Evolutionary conservation across 192 early-diverging fungal genomes (phyloP).

Genomic region (Paraglomus brasilianum): DNA sequence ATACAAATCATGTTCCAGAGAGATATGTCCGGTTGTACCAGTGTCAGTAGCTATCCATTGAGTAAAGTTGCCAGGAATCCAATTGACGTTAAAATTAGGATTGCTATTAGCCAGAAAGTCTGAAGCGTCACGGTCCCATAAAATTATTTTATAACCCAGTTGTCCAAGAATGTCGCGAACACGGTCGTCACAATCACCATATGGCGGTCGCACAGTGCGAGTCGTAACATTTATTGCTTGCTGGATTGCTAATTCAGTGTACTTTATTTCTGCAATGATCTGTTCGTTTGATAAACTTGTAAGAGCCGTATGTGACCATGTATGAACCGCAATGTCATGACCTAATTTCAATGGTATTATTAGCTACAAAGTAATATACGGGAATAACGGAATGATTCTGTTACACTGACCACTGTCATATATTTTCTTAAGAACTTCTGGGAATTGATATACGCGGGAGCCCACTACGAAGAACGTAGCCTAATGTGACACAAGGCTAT

Average conservation of each 20-base stretch:
- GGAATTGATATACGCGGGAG: slow-evolving; percentile 39
- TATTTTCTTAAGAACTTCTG: slow-evolving; percentile 39
- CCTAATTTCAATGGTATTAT: slow-evolving; percentile 7
- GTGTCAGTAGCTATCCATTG: slow-evolving; percentile 25
- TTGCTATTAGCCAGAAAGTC: neutral
- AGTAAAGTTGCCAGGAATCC: slow-evolving; percentile 13
- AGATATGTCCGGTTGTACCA: slow-evolving; percentile 35
- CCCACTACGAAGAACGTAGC: slow-evolving; percentile 52
- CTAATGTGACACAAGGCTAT: neutral
- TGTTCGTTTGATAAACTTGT: slow-evolving; percentile 59
- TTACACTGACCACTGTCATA: slow-evolving; percentile 49
- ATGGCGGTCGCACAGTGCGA: slow-evolving; percentile 50
- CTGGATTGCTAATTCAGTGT: slow-evolving; percentile 52
- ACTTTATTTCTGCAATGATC: slow-evolving; percentile 60
- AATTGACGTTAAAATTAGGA: slow-evolving; percentile 2
- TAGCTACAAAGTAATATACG: neutral
- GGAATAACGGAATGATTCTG: slow-evolving; percentile 35
- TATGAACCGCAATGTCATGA: slow-evolving; percentile 53
- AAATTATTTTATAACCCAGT: slow-evolving; percentile 49
- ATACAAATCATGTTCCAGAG: slow-evolving; percentile 47
- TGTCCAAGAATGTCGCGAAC: slow-evolving; percentile 59
- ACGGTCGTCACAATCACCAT: slow-evolving; percentile 72
- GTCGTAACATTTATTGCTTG: slow-evolving; percentile 48
- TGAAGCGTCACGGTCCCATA: slow-evolving; percentile 33
- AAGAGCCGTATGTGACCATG: slow-evolving; percentile 59